These are phyloP conservation scores for Nematocida major DNA, from an alignment of 371 early-diverging fungal genomes.

Conservation along the genomic window DNA sequence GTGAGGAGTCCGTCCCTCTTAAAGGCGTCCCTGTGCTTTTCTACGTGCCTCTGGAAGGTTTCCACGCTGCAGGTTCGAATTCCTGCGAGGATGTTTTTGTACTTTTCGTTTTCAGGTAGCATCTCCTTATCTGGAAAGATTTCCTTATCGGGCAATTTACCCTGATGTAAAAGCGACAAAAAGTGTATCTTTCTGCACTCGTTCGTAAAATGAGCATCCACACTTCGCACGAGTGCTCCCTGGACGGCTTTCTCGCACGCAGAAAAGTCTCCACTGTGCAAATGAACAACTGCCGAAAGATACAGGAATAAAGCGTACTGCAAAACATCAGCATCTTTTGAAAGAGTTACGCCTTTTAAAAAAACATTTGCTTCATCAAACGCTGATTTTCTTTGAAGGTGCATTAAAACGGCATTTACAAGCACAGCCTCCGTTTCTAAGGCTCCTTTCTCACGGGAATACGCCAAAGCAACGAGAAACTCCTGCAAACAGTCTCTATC, in stretches of 20 bases:
- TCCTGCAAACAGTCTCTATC: neutral
- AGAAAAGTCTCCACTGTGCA: conserved; percentile 18
- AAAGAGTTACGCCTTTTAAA: conserved; percentile 17
- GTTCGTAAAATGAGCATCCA: conserved; percentile 8
- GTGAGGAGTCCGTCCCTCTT: conserved; percentile 18
- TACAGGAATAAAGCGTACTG: conserved; percentile 41
- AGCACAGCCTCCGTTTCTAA: conserved; percentile 29
- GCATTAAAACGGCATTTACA: conserved; percentile 24
- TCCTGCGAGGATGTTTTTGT: conserved; percentile 25
- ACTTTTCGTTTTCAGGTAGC: conserved; percentile 13
- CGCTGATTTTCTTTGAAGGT: neutral
- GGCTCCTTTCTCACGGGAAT: conserved; percentile 9
- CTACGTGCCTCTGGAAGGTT: neutral
- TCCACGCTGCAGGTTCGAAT: conserved; percentile 35
- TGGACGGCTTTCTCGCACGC: neutral
- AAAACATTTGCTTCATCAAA: conserved; percentile 44
- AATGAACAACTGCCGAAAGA: conserved; percentile 19
- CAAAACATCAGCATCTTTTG: conserved; percentile 26
- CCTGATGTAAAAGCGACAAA: conserved; percentile 33
- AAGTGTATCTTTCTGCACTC: conserved; percentile 35
- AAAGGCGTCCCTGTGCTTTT: neutral
- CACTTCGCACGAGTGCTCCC: conserved; percentile 37
- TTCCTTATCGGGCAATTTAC: conserved; percentile 15
- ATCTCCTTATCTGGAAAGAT: neutral
- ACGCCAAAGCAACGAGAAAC: neutral